Percentiles rank a stretch among this genome's conserved stretches.
These are phyloP conservation scores for Candida mesenterica DNA, from an alignment of 1,139 yeast species.

Conservation along the genomic window DNA sequence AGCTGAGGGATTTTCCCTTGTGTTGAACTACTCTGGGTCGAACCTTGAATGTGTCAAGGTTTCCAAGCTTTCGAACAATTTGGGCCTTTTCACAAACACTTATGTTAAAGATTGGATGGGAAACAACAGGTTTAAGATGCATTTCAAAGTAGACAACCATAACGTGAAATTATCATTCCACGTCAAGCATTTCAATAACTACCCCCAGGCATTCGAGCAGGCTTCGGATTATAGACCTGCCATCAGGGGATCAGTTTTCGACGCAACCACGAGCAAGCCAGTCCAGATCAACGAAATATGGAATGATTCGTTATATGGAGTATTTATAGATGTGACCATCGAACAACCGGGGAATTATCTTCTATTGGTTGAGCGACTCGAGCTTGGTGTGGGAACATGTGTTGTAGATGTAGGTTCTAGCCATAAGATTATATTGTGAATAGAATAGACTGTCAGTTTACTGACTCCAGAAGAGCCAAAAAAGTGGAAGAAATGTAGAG, in stretches of 20 bases:
- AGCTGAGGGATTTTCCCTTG: slow-evolving; percentile 6
- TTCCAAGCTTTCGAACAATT: slow-evolving; percentile 21
- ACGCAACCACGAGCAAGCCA: slow-evolving; percentile 24
- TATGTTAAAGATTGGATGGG: slow-evolving; percentile 36
- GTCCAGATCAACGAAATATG: slow-evolving; percentile 39
- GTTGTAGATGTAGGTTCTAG: slow-evolving; percentile 37
- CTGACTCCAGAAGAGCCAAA: too few relatives aligned
- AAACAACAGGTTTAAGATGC: slow-evolving; percentile 35
- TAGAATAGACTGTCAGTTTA: not conserved
- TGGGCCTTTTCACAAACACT: slow-evolving; percentile 37
- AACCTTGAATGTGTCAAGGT: slow-evolving; percentile 12
- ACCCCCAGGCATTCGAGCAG: slow-evolving; percentile 20
- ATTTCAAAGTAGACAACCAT: slow-evolving; percentile 21
- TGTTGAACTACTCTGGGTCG: slow-evolving; percentile 13
- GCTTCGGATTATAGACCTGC: slow-evolving; percentile 36
- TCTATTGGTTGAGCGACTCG: slow-evolving; percentile 49
- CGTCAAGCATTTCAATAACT: slow-evolving; percentile 19
- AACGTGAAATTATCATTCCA: slow-evolving; percentile 27
- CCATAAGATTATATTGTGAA: slow-evolving; percentile 5
- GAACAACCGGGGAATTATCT: slow-evolving; percentile 33
- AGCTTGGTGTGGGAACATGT: slow-evolving; percentile 41
- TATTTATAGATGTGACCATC: slow-evolving; percentile 35
- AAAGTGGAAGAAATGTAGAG: not conserved
- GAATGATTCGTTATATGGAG: slow-evolving; percentile 44
- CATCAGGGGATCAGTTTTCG: slow-evolving; percentile 45